Conservation (phyloP, 352 stramenopile genomes). For the Sclerospora graminicola region DNA sequence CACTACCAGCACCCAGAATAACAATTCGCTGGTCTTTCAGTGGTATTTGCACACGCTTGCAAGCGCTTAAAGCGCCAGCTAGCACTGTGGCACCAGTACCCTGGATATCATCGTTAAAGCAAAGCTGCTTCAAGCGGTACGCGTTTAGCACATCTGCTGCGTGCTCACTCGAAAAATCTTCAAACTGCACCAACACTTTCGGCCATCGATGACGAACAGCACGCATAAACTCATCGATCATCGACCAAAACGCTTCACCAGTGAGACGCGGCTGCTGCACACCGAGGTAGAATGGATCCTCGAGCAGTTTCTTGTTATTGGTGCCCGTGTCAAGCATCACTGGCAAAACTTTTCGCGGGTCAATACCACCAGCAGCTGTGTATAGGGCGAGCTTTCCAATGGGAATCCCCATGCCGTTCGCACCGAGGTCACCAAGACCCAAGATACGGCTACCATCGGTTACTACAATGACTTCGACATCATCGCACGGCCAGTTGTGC, state of each 20-base stretch:
- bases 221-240: conserved; percentile 92
- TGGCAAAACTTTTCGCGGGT: conserved; percentile 89
- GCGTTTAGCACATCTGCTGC: conserved; percentile 89
- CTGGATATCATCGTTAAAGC: conserved; percentile 97
- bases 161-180: conserved; percentile 91
- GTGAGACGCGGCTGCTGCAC: conserved; percentile 85
- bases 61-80: conserved; percentile 79
- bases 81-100: conserved; percentile 93
- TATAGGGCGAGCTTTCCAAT: conserved; percentile 96
- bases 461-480: conserved; percentile 96
- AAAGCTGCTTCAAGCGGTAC: conserved; percentile 91
- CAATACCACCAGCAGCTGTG: conserved; percentile 90
- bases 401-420: conserved; percentile 97
- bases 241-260: conserved; percentile 89
- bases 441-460: conserved; percentile 96
- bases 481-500: conserved; percentile 94
- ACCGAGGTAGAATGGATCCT: conserved; percentile 94
- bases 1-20: conserved; percentile 90
- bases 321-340: conserved; percentile 95
- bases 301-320: conserved; percentile 90
- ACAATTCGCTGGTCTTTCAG: conserved; percentile 93
- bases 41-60: conserved; percentile 50
- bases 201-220: conserved; percentile 84
- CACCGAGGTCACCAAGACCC: conserved; percentile 93
- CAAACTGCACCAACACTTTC: conserved; percentile 93